Evolutionary conservation across 2,329 filamentous ascomycete genomes (phyloP).

Genomic region (Sphaerulina populicola): DNA sequence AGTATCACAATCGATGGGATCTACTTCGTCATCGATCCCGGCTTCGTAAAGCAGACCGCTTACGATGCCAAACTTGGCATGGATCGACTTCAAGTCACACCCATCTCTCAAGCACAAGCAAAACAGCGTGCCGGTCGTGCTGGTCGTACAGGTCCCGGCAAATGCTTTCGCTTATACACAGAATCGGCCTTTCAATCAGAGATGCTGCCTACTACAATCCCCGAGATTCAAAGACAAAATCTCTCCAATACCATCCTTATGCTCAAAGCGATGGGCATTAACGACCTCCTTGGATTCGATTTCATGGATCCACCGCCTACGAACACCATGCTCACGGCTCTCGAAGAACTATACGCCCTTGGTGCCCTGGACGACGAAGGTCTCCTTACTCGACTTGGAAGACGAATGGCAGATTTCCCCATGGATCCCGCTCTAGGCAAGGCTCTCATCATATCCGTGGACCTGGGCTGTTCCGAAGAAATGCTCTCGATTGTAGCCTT

Average conservation of each 20-base stretch:
- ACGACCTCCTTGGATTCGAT: conserved; percentile 92
- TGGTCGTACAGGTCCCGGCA: conserved; percentile 88
- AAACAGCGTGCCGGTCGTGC: conserved; percentile 90
- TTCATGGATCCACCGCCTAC: conserved; percentile 98
- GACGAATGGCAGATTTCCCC: conserved; percentile 97
- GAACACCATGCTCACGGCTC: conserved; percentile 91
- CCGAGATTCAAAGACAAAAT: conserved; percentile 94
- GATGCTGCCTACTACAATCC: conserved; percentile 92
- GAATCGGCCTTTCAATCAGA: conserved; percentile 93
- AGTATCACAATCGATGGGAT: conserved; percentile 97
- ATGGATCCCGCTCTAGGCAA: conserved; percentile 94
- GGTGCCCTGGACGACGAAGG: conserved; percentile 93
- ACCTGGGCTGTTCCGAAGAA: conserved; percentile 85
- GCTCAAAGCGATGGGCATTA: conserved; percentile 98
- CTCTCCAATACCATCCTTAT: conserved; percentile 87
- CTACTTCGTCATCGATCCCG: conserved; percentile 93
- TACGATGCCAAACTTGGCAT: conserved; percentile 97
- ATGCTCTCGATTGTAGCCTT: conserved; percentile 90
- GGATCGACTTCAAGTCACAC: conserved; percentile 91
- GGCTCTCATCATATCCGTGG: conserved; percentile 76
- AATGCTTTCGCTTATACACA: conserved; percentile 91
- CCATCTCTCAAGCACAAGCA: conserved; percentile 92
- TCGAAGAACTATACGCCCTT: conserved; percentile 90
- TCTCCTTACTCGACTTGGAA: conserved; percentile 76
- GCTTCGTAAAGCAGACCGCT: conserved; percentile 95